Conservation (phyloP, 2,329 filamentous ascomycete species). For the Pyrenochaeta sp. region DNA sequence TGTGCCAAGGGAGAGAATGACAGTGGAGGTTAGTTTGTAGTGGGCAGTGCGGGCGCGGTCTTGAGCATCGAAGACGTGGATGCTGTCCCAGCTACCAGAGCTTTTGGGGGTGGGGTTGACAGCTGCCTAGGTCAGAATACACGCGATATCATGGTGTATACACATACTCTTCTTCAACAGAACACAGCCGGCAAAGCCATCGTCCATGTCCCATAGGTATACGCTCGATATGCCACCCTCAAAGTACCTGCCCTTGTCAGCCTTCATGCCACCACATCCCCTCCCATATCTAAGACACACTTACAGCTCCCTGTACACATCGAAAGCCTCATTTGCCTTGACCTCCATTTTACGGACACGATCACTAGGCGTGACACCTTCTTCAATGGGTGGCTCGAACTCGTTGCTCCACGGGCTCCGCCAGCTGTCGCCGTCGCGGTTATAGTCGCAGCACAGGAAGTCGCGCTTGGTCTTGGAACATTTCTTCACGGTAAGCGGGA, state of each 20-base stretch:
- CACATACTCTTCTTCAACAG: slow-evolving; percentile 88
- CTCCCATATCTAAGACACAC: slow-evolving; percentile 28
- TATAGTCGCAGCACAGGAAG: slow-evolving; percentile 99
- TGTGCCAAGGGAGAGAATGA: slow-evolving; percentile 87
- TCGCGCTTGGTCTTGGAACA: slow-evolving; percentile 91
- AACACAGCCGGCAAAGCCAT: slow-evolving; percentile 96
- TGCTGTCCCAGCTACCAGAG: slow-evolving; percentile 93
- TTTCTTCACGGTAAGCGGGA: slow-evolving; percentile 85
- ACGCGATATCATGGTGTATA: neutral
- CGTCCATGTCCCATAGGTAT: slow-evolving; percentile 98
- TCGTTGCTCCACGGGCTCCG: slow-evolving; percentile 99
- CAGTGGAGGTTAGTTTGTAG: slow-evolving; percentile 97
- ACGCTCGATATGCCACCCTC: slow-evolving; percentile 96
- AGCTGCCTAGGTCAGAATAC: slow-evolving; percentile 57
- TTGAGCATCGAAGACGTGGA: slow-evolving; percentile 97
- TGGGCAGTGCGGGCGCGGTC: slow-evolving; percentile 91
- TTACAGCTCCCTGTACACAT: slow-evolving; percentile 90
- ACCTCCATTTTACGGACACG: slow-evolving; percentile 93
- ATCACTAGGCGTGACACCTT: slow-evolving; percentile 89
- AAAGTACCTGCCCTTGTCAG: slow-evolving; percentile 70
- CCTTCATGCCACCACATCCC: slow-evolving; percentile 4
- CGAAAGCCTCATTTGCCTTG: slow-evolving; percentile 93
- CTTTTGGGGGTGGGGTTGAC: slow-evolving; percentile 71
- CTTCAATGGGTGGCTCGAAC: slow-evolving; percentile 88
- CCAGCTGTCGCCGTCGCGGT: slow-evolving; percentile 97